Evolutionary conservation across 441 rosid genomes (phyloP).

Genomic region (Melastoma candidum): DNA sequence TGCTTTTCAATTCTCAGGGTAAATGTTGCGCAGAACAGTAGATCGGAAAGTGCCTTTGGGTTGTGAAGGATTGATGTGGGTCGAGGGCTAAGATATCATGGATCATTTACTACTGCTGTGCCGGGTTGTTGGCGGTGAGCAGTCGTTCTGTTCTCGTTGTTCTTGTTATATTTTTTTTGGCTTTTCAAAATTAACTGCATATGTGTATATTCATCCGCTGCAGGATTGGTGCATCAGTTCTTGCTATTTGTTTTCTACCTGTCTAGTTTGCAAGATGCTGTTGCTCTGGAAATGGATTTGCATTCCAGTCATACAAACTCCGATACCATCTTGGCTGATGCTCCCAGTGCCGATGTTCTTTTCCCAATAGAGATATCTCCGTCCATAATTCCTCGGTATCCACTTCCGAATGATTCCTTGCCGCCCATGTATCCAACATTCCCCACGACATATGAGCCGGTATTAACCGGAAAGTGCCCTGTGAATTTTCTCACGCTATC

Average conservation of each 20-base stretch:
- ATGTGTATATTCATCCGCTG: background rate
- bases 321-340: slow-evolving; percentile 47
- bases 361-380: slow-evolving; percentile 94
- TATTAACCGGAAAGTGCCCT: slow-evolving; percentile 87
- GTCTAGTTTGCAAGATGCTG: slow-evolving; percentile 57
- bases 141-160: too few relatives aligned
- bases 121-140: too few relatives aligned
- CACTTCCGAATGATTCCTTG: slow-evolving; percentile 43
- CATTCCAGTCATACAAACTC: slow-evolving; percentile 42
- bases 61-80: too few relatives aligned
- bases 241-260: slow-evolving; percentile 55
- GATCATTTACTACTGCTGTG: too few relatives aligned
- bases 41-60: too few relatives aligned
- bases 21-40: too few relatives aligned
- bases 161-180: too few relatives aligned
- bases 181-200: too few relatives aligned
- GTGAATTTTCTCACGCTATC: slow-evolving; percentile 72
- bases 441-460: slow-evolving; percentile 68
- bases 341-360: slow-evolving; percentile 58
- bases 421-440: slow-evolving; percentile 86
- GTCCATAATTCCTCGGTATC: slow-evolving; percentile 55
- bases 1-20: too few relatives aligned
- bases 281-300: slow-evolving; percentile 25
- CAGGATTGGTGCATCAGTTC: slow-evolving; percentile 50
- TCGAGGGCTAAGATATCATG: too few relatives aligned